Evolutionary conservation across 2,329 filamentous ascomycete genomes (phyloP), one percentile per base, ranked within the genome.

Genomic region (Leptosphaerulina australis): DNA sequence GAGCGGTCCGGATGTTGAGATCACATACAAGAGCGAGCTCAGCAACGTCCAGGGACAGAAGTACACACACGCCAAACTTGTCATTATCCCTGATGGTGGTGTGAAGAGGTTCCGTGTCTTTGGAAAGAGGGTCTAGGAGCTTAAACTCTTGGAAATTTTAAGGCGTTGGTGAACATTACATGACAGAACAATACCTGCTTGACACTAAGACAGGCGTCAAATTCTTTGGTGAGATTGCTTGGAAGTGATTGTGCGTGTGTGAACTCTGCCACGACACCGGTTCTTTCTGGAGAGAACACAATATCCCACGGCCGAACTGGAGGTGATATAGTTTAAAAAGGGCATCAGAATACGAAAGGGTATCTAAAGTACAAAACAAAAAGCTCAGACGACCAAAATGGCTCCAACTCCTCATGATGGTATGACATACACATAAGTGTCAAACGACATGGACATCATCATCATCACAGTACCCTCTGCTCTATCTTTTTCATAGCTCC

Each of bases 21-120:
- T 91, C 69, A 80, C 82, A 56, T 89, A 88, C 68, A 76, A 60
- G 41, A 56, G 24, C 17, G 69, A 74, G 46, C 53, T 79, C 58
- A 69, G 71, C 59, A 66, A 79, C 49, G 77, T 84, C 14, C 76
- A 80, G 59, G 83, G 84, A 28, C 80, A 78, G 68, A 76, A 79
- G 2, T 88, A 90, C 66, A 91, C 88, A 10, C 91, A 94, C 75
- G 85, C 92, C 17, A 97, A 96, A 81, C 79, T 97, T 70, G 88
- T 90, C 25, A 94, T 97, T 70, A 90, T 96, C 61, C 93, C 93
- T 0, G 92, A 97, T 73, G 92, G 93, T 25, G 92, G 93, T 18
- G 88, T 97, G 2, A 96, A 96, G 83, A 80, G 92, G 58, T 82
- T 97, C 59, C 83, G 91, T 35, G 84, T 93, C 2, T 86, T 89